phyloP scores from a whole-genome alignment of 2,329 filamentous ascomycete genomes.

The Alternaria sp. region DNA sequence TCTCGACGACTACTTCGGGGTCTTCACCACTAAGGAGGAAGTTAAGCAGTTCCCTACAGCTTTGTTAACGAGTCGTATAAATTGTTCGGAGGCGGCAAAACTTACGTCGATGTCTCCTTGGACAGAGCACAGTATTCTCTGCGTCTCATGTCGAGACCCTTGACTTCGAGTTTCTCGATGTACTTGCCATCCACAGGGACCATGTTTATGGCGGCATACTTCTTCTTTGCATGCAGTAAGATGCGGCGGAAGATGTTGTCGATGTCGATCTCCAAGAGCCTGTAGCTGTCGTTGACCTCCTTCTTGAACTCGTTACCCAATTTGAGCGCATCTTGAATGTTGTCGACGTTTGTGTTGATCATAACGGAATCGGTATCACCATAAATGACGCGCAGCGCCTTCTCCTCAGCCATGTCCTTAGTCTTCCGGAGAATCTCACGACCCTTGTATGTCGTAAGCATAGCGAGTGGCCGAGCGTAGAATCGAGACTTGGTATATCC shows the following conservation, averaged over 20 bases:
- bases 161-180: conserved; percentile 94
- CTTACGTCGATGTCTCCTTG: conserved; percentile 83
- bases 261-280: conserved; percentile 93
- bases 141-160: conserved; percentile 96
- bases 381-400: conserved; percentile 93
- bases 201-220: conserved; percentile 96
- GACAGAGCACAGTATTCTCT: conserved; percentile 96
- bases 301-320: conserved; percentile 95
- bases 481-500: conserved; percentile 97
- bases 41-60: conserved; percentile 75
- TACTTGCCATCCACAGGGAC: conserved; percentile 88
- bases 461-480: conserved; percentile 91
- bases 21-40: conserved; percentile 95
- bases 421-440: conserved; percentile 96
- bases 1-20: conserved; percentile 82
- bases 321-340: conserved; percentile 85
- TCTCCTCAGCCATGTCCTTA: conserved; percentile 92
- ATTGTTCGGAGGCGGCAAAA: conserved; percentile 10
- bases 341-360: conserved; percentile 99
- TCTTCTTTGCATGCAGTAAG: conserved; percentile 96
- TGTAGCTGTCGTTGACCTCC: conserved; percentile 92
- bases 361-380: conserved; percentile 99
- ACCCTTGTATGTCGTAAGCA: conserved; percentile 96
- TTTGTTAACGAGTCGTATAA: conserved; percentile 18
- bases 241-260: conserved; percentile 96